phyloP scores from a whole-genome alignment of 371 early-diverging fungal genomes.

The Batkoa obscura region DNA sequence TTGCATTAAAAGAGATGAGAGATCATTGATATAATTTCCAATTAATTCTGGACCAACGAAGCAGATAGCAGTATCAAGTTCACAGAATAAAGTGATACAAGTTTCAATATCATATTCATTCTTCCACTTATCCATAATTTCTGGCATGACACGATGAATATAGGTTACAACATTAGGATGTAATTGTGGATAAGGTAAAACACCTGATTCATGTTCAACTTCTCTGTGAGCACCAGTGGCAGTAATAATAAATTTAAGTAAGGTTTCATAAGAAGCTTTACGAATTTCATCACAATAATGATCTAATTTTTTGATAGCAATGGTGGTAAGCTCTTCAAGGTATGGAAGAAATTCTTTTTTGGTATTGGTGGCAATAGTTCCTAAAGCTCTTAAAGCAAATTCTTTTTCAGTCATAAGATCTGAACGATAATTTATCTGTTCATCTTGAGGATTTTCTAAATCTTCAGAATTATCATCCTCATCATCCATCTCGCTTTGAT shows the following conservation, averaged over 20 bases:
- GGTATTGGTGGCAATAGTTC: conserved; percentile 31
- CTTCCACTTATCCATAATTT: conserved; percentile 41
- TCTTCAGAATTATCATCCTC: conserved; percentile 21
- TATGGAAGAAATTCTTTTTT: conserved; percentile 10
- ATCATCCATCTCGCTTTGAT: conserved; percentile 38
- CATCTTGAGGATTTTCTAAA: conserved; percentile 18
- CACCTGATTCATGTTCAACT: conserved; percentile 47
- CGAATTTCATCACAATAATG: conserved; percentile 69
- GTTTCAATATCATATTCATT: conserved; percentile 75
- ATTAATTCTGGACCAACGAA: conserved; percentile 59
- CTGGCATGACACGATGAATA: conserved; percentile 41
- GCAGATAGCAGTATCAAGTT: conserved; percentile 42
- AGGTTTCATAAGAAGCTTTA: conserved; percentile 44
- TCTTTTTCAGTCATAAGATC: no score
- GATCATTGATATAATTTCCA: conserved; percentile 33
- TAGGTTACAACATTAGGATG: conserved; percentile 55
- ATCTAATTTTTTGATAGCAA: conserved; percentile 18
- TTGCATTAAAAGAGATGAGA: conserved; percentile 33
- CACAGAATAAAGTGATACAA: conserved; percentile 51
- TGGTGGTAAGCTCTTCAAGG: neutral
- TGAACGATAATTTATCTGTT: no score
- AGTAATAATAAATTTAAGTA: conserved; percentile 60
- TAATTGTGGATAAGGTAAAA: conserved; percentile 40
- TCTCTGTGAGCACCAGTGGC: conserved; percentile 42
- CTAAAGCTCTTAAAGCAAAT: conserved; percentile 20